Percentiles rank a stretch among this genome's conserved stretches.
phyloP scores from a whole-genome alignment of 1,284 basidiomycete species.

The Stygiomarasmius scandens region DNA sequence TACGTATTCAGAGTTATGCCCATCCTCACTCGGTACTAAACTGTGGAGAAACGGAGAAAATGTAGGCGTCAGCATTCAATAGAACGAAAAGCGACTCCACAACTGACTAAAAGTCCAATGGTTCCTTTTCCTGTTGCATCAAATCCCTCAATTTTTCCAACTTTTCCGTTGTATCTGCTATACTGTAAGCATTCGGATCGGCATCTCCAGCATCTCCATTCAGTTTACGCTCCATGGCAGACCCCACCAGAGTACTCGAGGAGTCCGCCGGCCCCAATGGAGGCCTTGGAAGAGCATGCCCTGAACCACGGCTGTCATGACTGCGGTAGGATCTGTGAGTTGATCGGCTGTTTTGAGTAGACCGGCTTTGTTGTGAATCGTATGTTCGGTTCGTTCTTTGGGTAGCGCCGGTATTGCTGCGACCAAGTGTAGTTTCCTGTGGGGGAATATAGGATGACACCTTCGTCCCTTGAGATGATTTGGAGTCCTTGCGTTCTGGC shows the following conservation, averaged over 20 bases:
- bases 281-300: conserved; percentile 35
- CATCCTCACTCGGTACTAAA: conserved; percentile 82
- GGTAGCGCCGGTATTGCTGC: conserved; percentile 24
- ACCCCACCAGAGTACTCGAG: conserved; percentile 71
- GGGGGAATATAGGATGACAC: conserved; percentile 13
- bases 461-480: conserved; percentile 35
- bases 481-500: conserved; percentile 41
- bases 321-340: conserved; percentile 25
- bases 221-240: conserved; percentile 66
- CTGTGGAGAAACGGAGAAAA: conserved; percentile 36
- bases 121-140: conserved; percentile 54
- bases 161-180: conserved; percentile 62
- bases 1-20: conserved; percentile 89
- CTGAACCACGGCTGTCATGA: conserved; percentile 17
- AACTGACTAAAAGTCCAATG: conserved; percentile 14
- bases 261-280: conserved; percentile 59
- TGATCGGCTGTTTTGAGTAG: conserved; percentile 18
- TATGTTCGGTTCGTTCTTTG: conserved; percentile 17
- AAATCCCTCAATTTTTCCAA: conserved; percentile 68
- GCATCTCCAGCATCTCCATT: conserved; percentile 51
- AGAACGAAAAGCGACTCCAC: conserved; percentile 86
- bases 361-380: conserved; percentile 17
- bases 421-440: conserved; percentile 21
- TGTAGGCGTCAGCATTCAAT: conserved; percentile 35
- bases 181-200: conserved; percentile 25